phyloP scores from a whole-genome alignment of 495 filamentous ascomycete species.

The Lophiotrema nucula region DNA sequence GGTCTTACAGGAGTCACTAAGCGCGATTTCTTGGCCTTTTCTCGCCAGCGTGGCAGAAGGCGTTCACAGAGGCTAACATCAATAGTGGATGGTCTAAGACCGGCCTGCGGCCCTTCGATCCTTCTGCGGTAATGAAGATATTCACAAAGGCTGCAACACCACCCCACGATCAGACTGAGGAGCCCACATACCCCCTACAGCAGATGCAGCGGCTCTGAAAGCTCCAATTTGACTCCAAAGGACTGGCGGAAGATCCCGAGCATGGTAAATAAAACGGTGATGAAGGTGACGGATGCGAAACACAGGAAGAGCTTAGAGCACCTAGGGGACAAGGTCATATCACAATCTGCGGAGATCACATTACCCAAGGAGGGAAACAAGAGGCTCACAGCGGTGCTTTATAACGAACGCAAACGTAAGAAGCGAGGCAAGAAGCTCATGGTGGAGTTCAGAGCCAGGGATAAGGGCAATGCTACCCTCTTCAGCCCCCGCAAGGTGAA shows the following conservation, averaged over 20 bases:
- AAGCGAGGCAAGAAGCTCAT: constrained; percentile 1
- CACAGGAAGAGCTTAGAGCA: no score
- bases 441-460: background rate
- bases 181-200: no score
- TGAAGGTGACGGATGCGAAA: no score
- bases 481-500: background rate
- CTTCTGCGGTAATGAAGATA: background rate
- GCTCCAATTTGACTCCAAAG: no score
- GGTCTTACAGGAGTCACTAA: background rate
- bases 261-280: background rate
- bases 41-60: background rate
- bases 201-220: no score
- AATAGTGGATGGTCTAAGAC: background rate
- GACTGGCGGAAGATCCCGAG: no score
- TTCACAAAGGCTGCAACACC: no score
- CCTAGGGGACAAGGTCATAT: background rate
- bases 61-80: constrained; percentile 7
- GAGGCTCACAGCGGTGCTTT: background rate
- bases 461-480: background rate
- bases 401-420: background rate
- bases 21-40: constrained; percentile 3
- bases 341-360: background rate
- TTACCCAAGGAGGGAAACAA: background rate
- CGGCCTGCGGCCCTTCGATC: background rate
- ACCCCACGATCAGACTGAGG: no score